Base-by-base conservation (phyloP, 1,139 yeast genomes). In the Debaryomyces subglobosus region DNA sequence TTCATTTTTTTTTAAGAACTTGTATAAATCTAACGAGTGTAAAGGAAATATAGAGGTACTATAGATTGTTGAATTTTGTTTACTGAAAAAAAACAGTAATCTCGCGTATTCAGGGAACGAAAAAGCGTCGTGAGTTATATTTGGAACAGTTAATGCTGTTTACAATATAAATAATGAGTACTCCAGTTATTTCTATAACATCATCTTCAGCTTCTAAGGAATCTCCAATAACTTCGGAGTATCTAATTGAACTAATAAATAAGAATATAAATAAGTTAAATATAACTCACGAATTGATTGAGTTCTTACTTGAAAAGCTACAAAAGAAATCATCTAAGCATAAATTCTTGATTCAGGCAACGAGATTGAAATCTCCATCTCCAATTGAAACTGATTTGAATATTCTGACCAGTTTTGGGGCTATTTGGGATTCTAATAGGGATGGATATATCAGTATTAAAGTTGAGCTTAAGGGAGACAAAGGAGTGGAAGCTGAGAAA, bases 401-500 rank as follows among this genome's bases (percentile, higher is more conserved):
- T 13, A 54, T 71, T 13, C 39, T 48, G 4, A 54, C 74, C 2
- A 61, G 61, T 23, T 64, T 72, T 49, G 73, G 70, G 7, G 73
- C 77, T 1, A 64, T 66, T 2, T 75, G 80, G 79, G 78, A 74
- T 43, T 46, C 59, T 5, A 62, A 60, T 7, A 69, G 60, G 46
- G 79, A 74, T 53, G 79, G 79, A 1, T 71, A 65, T 47, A 54
- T 69, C 7, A 61, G 61, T 5, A 46, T 71, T 13, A 58, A 60
- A 37, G 43, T 62, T 2, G 56, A 49, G 23, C 35, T 43, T 46
- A 30, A 45, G 52, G 37, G 25, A 15, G 16, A 21, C 10, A 5
- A 20, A 4, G 27, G 8, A n/a, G 24, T 5, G 32, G 24, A 32
- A 23, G 18, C 13, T 8, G 44, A 29, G 21, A 32, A 32, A 32